Evolutionary conservation across 2,329 filamentous ascomycete genomes (phyloP).

Genomic region (Ceratocystis cacaofunesta): DNA sequence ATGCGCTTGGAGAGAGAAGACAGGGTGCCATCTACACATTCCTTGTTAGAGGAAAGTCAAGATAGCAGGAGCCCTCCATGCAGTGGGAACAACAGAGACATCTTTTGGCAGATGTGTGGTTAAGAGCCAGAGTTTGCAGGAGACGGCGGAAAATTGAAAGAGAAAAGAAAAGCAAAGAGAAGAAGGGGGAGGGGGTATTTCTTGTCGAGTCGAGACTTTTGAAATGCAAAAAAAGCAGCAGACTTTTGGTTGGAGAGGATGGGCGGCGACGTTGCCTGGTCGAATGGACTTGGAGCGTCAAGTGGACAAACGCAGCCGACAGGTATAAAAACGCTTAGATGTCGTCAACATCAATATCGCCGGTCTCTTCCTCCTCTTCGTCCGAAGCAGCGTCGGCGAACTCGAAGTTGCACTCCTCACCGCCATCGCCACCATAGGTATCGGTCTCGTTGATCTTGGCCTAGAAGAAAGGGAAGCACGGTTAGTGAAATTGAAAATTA

Average conservation of each 20-base stretch:
- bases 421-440: slow-evolving; percentile 78
- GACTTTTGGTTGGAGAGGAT: background rate
- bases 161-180: background rate
- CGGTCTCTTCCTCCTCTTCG: slow-evolving; percentile 40
- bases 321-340: slow-evolving; percentile 44
- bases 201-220: background rate
- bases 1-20: background rate
- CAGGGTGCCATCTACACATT: background rate
- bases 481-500: background rate
- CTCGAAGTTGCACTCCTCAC: slow-evolving; percentile 95
- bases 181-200: background rate
- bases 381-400: slow-evolving; percentile 82
- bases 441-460: slow-evolving; percentile 99
- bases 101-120: slow-evolving; percentile 11
- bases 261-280: slow-evolving; percentile 14
- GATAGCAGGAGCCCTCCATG: slow-evolving; percentile 1
- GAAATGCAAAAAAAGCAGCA: slow-evolving; percentile 3
- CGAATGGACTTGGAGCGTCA: background rate
- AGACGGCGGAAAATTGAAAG: slow-evolving; percentile 12
- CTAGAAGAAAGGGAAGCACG: background rate
- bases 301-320: background rate
- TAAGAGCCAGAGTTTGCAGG: background rate
- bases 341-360: slow-evolving; percentile 89
- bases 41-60: background rate
- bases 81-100: background rate